A percentile compares a stretch with the other conserved stretches of the same genome.
Evolutionary conservation across 1,284 basidiomycete species (phyloP).

Genomic region (Stygiomarasmius scandens): DNA sequence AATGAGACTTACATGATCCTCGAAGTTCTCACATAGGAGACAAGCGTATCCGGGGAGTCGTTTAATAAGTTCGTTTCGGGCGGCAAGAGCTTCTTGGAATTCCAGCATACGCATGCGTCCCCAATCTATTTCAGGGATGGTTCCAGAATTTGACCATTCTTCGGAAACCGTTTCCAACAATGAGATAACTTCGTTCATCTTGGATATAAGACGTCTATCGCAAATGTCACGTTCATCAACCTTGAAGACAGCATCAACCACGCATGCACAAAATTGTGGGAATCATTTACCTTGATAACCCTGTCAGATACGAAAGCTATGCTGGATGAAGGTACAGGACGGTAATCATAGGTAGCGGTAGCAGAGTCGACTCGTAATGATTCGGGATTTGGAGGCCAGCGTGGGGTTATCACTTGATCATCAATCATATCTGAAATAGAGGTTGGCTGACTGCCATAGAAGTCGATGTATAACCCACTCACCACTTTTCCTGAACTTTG

Average conservation of each 20-base stretch:
- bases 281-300: slow-evolving; percentile 66
- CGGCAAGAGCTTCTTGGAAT: slow-evolving; percentile 83
- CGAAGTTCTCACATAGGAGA: slow-evolving; percentile 47
- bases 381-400: slow-evolving; percentile 68
- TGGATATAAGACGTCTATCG: slow-evolving; percentile 64
- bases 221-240: slow-evolving; percentile 73
- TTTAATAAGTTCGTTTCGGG: slow-evolving; percentile 55
- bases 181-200: slow-evolving; percentile 57
- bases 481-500: slow-evolving; percentile 63
- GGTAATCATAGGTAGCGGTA: slow-evolving; percentile 71
- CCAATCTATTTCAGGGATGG: slow-evolving; percentile 85
- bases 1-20: slow-evolving; percentile 30
- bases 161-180: slow-evolving; percentile 52
- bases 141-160: slow-evolving; percentile 54
- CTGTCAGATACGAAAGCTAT: slow-evolving; percentile 78
- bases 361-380: slow-evolving; percentile 43
- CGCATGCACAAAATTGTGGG: slow-evolving; percentile 4
- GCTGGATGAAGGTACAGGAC: slow-evolving; percentile 70
- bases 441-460: slow-evolving; percentile 1
- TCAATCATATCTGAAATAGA: slow-evolving; percentile 54
- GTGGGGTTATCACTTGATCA: slow-evolving; percentile 64
- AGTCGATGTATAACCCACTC: slow-evolving; percentile 15
- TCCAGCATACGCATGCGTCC: slow-evolving; percentile 82
- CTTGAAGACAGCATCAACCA: slow-evolving; percentile 37
- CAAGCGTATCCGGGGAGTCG: slow-evolving; percentile 52